phyloP scores from a whole-genome alignment of 768 basidiomycete species.

The Amanita subjunquillea region DNA sequence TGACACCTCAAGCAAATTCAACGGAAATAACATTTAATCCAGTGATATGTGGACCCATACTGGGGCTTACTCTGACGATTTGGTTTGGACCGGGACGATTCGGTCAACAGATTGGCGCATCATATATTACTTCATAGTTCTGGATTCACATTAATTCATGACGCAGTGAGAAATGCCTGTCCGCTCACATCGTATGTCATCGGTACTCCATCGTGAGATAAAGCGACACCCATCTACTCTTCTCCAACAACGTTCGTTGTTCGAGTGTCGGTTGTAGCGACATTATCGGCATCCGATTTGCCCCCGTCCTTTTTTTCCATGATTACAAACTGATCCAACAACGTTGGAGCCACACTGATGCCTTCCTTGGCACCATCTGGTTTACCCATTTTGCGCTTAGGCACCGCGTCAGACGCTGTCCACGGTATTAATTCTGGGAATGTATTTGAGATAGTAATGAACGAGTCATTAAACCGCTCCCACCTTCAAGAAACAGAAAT shows the following conservation, averaged over 20 bases:
- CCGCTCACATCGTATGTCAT: too few species aligned
- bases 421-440: constrained; percentile 48
- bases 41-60: neutral
- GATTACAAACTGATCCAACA: constrained; percentile 42
- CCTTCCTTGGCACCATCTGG: neutral
- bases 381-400: constrained; percentile 26
- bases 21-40: neutral
- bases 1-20: neutral
- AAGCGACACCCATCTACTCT: constrained; percentile 14
- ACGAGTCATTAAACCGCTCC: constrained; percentile 2
- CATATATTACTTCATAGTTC: neutral
- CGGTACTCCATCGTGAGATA: neutral
- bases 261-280: constrained; percentile 52
- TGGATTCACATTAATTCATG: neutral
- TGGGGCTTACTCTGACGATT: neutral
- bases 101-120: neutral
- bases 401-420: constrained; percentile 30
- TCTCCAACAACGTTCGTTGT: constrained; percentile 37
- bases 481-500: constrained; percentile 73
- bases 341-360: constrained; percentile 19
- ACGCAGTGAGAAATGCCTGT: neutral
- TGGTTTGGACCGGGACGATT: neutral
- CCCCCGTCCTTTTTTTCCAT: constrained; percentile 12
- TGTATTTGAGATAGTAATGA: neutral
- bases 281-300: constrained; percentile 17